phyloP scores from a whole-genome alignment of 1,284 basidiomycete genomes.

The Phaffia rhodozyma region DNA sequence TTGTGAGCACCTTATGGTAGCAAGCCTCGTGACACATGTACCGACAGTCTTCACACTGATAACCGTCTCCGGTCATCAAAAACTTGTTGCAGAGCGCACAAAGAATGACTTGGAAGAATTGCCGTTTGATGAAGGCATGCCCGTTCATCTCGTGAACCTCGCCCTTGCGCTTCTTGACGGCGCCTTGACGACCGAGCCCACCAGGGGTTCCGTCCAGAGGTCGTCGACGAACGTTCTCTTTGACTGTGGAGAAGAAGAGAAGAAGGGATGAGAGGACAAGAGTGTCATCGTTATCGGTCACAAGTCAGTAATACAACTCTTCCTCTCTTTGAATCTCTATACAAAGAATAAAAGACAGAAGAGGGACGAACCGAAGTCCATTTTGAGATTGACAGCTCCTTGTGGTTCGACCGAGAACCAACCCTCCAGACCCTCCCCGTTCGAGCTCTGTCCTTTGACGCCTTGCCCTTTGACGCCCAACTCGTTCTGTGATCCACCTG shows the following conservation, averaged over 20 bases:
- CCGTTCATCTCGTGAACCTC: conserved; percentile 99
- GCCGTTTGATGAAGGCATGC: conserved; percentile 91
- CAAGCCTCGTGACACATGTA: conserved; percentile 99
- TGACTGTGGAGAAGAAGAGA: conserved; percentile 46
- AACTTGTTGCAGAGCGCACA: conserved; percentile 98
- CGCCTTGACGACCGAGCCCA: conserved; percentile 93
- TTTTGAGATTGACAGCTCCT: conserved; percentile 72
- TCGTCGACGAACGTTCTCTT: conserved; percentile 90
- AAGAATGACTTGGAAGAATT: conserved; percentile 97
- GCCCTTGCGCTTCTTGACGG: conserved; percentile 92
- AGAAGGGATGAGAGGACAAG: neutral
- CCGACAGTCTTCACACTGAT: conserved; percentile 98
- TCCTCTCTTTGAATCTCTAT: neutral
- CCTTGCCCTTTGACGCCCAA: conserved; percentile 18
- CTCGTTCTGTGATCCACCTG: conserved; percentile 25
- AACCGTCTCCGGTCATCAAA: conserved; percentile 89
- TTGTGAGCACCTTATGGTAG: conserved; percentile 96
- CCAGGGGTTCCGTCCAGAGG: conserved; percentile 69
- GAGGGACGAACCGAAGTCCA: conserved; percentile 70
- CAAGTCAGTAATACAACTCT: conserved; percentile 20
- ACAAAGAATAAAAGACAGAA: neutral
- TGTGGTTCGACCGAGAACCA: conserved; percentile 98
- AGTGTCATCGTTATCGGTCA: neutral
- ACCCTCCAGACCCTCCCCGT: conserved; percentile 71
- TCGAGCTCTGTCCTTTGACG: conserved; percentile 13